These are phyloP conservation scores for Fraxinus albicans DNA, from an alignment of 305 asterid genomes.

Conservation along the genomic window DNA sequence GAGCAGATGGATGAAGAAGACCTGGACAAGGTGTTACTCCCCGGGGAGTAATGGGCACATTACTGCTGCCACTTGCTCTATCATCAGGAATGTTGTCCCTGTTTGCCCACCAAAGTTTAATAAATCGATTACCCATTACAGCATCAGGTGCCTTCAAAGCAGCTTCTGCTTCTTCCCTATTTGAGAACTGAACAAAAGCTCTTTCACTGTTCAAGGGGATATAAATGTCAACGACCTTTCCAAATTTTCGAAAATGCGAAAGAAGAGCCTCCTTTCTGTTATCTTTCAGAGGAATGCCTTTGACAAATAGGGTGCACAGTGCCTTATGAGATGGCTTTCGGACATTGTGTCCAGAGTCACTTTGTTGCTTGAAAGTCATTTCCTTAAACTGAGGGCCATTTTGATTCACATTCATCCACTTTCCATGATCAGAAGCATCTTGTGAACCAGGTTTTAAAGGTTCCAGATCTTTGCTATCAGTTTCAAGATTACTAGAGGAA, in stretches of 20 bases:
- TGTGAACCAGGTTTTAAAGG: slow-evolving; percentile 29
- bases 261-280: slow-evolving; percentile 86
- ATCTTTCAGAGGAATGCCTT: slow-evolving; percentile 77
- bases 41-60: slow-evolving; percentile 32
- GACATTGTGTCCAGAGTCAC: slow-evolving; percentile 47
- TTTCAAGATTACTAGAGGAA: slow-evolving; percentile 46
- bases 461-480: slow-evolving; percentile 42
- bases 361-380: slow-evolving; percentile 45
- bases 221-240: slow-evolving; percentile 77
- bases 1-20: slow-evolving; percentile 37
- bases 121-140: slow-evolving; percentile 96
- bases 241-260: slow-evolving; percentile 89
- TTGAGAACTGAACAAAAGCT: slow-evolving; percentile 92
- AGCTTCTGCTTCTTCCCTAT: slow-evolving; percentile 91
- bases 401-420: slow-evolving; percentile 41
- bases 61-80: slow-evolving; percentile 42
- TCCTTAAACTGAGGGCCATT: slow-evolving; percentile 42
- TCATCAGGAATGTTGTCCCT: slow-evolving; percentile 76
- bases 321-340: slow-evolving; percentile 76
- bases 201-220: slow-evolving; percentile 67
- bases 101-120: slow-evolving; percentile 96
- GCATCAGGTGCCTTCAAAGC: slow-evolving; percentile 97
- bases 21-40: slow-evolving; percentile 32
- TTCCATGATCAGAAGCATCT: slow-evolving; percentile 43
- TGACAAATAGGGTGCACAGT: slow-evolving; percentile 73